Conservation (phyloP, 345 rosid species). For the Populus simonii region DNA sequence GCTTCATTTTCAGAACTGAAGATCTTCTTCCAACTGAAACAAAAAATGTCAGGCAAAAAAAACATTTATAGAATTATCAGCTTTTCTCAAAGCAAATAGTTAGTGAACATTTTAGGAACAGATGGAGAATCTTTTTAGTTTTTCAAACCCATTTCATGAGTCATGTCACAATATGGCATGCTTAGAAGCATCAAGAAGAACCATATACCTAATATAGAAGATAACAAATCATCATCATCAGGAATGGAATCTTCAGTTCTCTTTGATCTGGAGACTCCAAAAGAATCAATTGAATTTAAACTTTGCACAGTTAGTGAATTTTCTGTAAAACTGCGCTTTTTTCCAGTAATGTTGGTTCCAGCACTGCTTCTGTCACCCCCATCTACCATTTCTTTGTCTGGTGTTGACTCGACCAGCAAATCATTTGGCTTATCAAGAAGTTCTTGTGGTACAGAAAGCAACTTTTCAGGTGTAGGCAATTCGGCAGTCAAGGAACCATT, state of each 20-base stretch:
- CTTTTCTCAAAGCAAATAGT: neutral
- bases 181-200: conserved; percentile 1
- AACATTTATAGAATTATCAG: neutral
- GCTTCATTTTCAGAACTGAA: conserved; percentile 73
- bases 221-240: conserved; percentile 87
- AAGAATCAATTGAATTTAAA: conserved; percentile 65
- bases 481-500: conserved; percentile 37
- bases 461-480: conserved; percentile 71
- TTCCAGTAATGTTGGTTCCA: conserved; percentile 56
- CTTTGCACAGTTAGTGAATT: conserved; percentile 63
- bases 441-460: conserved; percentile 57
- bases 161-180: neutral
- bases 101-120: neutral
- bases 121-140: neutral
- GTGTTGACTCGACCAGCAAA: conserved; percentile 56
- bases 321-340: conserved; percentile 71
- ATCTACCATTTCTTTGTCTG: conserved; percentile 47
- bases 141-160: neutral
- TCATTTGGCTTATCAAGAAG: conserved; percentile 43
- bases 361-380: conserved; percentile 37
- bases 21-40: conserved; percentile 77
- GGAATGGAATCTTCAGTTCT: conserved; percentile 69
- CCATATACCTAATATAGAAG: conserved; percentile 85
- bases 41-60: conserved; percentile 4
- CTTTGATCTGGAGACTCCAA: conserved; percentile 51